Evolutionary conservation across 2,329 filamentous ascomycete species (phyloP), one percentile per base, ranked within the genome.

Genomic region (Colletotrichum eleusines): DNA sequence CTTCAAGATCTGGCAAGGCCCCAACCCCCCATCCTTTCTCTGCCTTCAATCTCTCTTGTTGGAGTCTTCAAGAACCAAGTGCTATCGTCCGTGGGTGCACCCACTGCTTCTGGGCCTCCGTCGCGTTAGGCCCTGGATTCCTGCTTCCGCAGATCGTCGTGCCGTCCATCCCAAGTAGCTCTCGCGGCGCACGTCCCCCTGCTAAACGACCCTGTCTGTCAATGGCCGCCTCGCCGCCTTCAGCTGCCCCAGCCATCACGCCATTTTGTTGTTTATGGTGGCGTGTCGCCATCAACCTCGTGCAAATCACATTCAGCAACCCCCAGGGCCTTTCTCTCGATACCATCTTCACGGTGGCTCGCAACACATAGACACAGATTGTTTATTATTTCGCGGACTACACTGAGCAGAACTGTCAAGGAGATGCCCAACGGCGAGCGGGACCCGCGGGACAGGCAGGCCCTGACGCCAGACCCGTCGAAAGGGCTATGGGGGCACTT

Each of bases 141-240:
- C 40, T 71, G 51, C 68, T 62, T 60, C 44, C 57, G 57, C 63
- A 63, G 63, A 67, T 68, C 57, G 26, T 62, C 64, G 59, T 71
- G 44, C 64, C 58, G 46, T 48, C 58, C 64, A 63, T 68, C 68
- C 63, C 53, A 63, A 63, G 59, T 59, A 31, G 16, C 42, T 50
- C 55, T 46, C 62, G 42, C 28, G 2, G 59, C 64, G 64, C 69
- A 71, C 69, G 65, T 54, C 59, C 69, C n/a, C 54, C 53, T 62
- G 61, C 58, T 33, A 35, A 20, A 59, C 38, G 23, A 59, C 69
- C 64, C 59, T 69, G 59, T 40, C 59, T 69, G 59, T 40, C 58
- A 48, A 68, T 46, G 35, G 51, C 63, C 64, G 68, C 68, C 68
- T 68, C 68, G 63, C 68, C 68, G 68, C 58, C 58, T 53, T 71